Percentiles rank a stretch among this genome's conserved stretches.
Evolutionary conservation across 805 yeast species (phyloP).

Genomic region (Metschnikowia borealis): DNA sequence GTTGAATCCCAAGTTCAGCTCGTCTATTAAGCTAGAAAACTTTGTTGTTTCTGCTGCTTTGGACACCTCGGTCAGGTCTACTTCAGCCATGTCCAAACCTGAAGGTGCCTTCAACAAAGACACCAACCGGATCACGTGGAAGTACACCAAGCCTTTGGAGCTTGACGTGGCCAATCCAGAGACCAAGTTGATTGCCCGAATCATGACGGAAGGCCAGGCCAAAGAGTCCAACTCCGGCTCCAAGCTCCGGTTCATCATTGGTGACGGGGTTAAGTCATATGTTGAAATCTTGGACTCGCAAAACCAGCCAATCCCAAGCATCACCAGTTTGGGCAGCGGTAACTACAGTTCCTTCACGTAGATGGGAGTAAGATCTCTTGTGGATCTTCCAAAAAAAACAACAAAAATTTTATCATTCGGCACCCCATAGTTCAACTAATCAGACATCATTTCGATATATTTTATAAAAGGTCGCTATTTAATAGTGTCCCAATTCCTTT

Average conservation of each 20-base stretch:
- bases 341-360: slow-evolving; percentile 36
- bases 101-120: slow-evolving; percentile 88
- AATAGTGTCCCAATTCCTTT: neutral
- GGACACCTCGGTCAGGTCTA: slow-evolving; percentile 53
- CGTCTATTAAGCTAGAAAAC: slow-evolving; percentile 49
- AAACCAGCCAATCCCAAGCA: slow-evolving; percentile 40
- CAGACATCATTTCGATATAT: neutral
- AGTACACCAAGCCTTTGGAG: slow-evolving; percentile 43
- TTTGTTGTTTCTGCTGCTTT: slow-evolving; percentile 59
- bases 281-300: slow-evolving; percentile 31
- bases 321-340: slow-evolving; percentile 48
- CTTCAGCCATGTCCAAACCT: slow-evolving; percentile 84
- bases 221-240: slow-evolving; percentile 74
- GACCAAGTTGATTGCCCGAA: slow-evolving; percentile 78
- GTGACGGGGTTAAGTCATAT: slow-evolving; percentile 40
- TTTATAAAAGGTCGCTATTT: neutral
- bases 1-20: slow-evolving; percentile 46
- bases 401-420: neutral
- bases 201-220: slow-evolving; percentile 69
- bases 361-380: slow-evolving; percentile 14
- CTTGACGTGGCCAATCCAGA: slow-evolving; percentile 37
- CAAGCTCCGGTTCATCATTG: slow-evolving; percentile 58
- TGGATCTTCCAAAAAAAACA: neutral
- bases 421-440: neutral
- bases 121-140: slow-evolving; percentile 83